Percentiles rank a stretch among this genome's conserved stretches.
phyloP scores from a whole-genome alignment of 176 grass and related monocot genomes.

The Puya raimondii region DNA sequence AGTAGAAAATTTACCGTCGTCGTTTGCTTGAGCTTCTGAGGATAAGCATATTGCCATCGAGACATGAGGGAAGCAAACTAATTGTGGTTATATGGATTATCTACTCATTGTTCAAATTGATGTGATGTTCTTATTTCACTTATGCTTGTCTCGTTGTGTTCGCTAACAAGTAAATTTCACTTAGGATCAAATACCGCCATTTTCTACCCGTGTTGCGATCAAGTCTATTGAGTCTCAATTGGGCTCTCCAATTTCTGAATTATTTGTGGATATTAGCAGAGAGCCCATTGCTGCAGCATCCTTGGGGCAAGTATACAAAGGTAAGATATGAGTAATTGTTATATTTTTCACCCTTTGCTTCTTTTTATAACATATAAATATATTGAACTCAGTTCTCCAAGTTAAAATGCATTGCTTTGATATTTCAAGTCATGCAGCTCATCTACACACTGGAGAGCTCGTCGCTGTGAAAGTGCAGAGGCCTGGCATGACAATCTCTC shows the following conservation, averaged over 20 bases:
- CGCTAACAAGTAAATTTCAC: slow-evolving; percentile 13
- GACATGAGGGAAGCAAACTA: background rate
- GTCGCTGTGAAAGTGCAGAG: slow-evolving; percentile 95
- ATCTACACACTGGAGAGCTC: slow-evolving; percentile 90
- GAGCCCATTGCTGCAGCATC: slow-evolving; percentile 87
- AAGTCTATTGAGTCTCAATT: slow-evolving; percentile 80
- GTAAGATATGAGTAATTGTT: slow-evolving; percentile 34
- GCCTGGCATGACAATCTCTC: slow-evolving; percentile 76
- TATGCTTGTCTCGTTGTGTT: background rate
- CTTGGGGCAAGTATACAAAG: slow-evolving; percentile 97
- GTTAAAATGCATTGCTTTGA: slow-evolving; percentile 87
- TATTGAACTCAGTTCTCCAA: slow-evolving; percentile 32
- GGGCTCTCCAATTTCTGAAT: slow-evolving; percentile 62
- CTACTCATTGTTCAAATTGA: background rate
- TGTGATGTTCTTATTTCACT: background rate
- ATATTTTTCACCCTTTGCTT: slow-evolving; percentile 20
- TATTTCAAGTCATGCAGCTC: slow-evolving; percentile 98
- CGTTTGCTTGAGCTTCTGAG: background rate
- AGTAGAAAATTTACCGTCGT: background rate
- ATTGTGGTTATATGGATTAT: background rate
- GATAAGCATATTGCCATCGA: background rate
- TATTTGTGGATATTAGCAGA: slow-evolving; percentile 78
- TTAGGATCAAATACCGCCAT: slow-evolving; percentile 99
- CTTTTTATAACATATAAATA: slow-evolving; percentile 22
- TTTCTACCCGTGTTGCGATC: slow-evolving; percentile 63